A percentile compares a stretch with the other conserved stretches of the same genome.
Conservation (phyloP, 257 asterid genomes). For the Perilla frutescens region DNA sequence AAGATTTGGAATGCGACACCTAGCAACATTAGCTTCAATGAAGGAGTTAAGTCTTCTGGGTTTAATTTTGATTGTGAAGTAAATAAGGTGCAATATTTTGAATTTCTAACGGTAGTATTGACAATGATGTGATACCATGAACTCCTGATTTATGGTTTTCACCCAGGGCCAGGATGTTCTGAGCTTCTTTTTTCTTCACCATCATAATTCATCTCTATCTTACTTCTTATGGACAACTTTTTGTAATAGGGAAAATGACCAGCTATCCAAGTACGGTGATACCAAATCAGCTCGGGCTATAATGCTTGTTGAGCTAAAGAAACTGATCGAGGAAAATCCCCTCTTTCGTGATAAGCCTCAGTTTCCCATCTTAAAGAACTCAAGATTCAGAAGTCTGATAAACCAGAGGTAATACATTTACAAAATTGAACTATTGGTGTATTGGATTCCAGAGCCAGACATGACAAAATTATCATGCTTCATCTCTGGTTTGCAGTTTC, state of each 20-base stretch:
- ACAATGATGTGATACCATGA: not conserved
- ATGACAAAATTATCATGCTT: not conserved
- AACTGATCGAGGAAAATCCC: conserved; percentile 61
- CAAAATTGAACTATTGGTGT: not conserved
- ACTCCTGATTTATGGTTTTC: not conserved
- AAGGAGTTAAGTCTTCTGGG: not conserved
- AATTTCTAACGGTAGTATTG: not conserved
- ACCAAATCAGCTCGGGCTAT: conserved; percentile 58
- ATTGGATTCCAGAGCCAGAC: not conserved
- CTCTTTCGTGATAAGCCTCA: conserved; percentile 66
- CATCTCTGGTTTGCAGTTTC: conserved; percentile 47
- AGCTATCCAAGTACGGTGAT: conserved; percentile 60
- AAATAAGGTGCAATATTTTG: too few relatives aligned
- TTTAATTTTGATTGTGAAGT: too few relatives aligned
- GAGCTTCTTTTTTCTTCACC: conserved; percentile 11
- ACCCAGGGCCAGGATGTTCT: not conserved
- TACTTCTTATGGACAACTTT: conserved; percentile 32
- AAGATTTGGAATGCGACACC: not conserved
- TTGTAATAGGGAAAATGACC: conserved; percentile 58
- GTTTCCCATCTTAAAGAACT: conserved; percentile 52
- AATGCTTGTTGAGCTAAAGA: conserved; percentile 57
- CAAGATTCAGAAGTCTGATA: conserved; percentile 62
- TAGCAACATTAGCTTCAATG: conserved; percentile 2
- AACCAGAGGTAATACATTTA: conserved; percentile 57
- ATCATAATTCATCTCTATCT: conserved; percentile 13